Conservation (phyloP, 257 asterid genomes). For the Solanum bulbocastanum region DNA sequence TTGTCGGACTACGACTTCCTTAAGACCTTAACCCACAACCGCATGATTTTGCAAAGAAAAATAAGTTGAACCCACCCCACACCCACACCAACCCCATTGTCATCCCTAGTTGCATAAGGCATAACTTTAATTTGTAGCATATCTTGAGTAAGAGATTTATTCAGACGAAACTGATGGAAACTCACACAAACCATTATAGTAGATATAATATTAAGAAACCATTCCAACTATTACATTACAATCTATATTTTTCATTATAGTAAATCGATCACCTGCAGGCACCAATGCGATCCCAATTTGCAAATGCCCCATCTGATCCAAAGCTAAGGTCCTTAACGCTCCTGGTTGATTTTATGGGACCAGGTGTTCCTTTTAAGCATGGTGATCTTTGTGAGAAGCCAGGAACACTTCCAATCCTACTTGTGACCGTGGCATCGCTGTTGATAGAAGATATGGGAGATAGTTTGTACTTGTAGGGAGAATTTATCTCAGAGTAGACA, state of each 20-base stretch:
- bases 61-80: too few relatives aligned
- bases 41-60: too few relatives aligned
- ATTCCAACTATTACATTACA: background rate
- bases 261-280: background rate
- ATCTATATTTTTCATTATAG: background rate
- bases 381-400: slow-evolving; percentile 56
- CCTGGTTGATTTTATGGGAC: slow-evolving; percentile 49
- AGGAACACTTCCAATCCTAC: slow-evolving; percentile 40
- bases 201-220: background rate
- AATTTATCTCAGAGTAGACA: slow-evolving; percentile 59
- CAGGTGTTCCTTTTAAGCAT: slow-evolving; percentile 40
- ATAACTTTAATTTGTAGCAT: background rate
- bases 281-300: background rate
- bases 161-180: background rate
- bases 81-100: background rate
- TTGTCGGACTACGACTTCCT: background rate
- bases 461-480: slow-evolving; percentile 73
- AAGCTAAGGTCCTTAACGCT: slow-evolving; percentile 27
- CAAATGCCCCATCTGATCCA: slow-evolving; percentile 11
- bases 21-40: background rate
- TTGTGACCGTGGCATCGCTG: slow-evolving; percentile 58
- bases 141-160: background rate
- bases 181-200: background rate
- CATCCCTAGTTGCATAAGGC: background rate
- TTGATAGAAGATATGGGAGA: slow-evolving; percentile 86